Conservation (phyloP, 1,284 basidiomycete genomes). For the Sphaerobolus stellatus region DNA sequence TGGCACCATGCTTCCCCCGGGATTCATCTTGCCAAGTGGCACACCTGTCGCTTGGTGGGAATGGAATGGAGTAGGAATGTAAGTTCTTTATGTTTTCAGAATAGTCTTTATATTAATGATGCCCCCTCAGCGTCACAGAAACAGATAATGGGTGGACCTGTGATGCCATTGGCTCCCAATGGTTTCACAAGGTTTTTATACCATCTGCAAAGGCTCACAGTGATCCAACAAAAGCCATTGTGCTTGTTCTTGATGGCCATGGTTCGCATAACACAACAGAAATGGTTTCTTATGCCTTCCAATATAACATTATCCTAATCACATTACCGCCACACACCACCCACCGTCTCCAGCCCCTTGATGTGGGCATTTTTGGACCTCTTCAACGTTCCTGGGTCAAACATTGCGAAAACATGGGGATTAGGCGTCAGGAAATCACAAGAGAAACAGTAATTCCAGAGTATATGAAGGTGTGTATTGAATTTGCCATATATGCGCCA, state of each 20-base stretch:
- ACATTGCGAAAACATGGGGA: too few relatives aligned
- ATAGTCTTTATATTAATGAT: not conserved
- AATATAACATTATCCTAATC: too few relatives aligned
- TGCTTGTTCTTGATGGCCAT: slow-evolving; percentile 44
- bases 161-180: slow-evolving; percentile 32
- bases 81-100: not conserved
- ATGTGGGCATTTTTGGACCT: too few relatives aligned
- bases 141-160: slow-evolving; percentile 44
- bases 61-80: slow-evolving; percentile 15
- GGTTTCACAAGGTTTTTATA: slow-evolving; percentile 35
- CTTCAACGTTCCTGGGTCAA: too few relatives aligned
- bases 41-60: slow-evolving; percentile 23
- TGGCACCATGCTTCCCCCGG: slow-evolving; percentile 28
- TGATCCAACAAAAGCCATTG: slow-evolving; percentile 23
- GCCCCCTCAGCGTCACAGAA: slow-evolving; percentile 21
- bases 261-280: slow-evolving; percentile 32
- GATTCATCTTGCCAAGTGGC: slow-evolving; percentile 33
- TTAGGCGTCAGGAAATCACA: too few relatives aligned
- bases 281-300: slow-evolving; percentile 1
- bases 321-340: too few relatives aligned
- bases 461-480: too few relatives aligned
- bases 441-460: too few relatives aligned
- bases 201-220: slow-evolving; percentile 27
- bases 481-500: too few relatives aligned
- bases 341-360: too few relatives aligned